Base-by-base conservation (phyloP, 768 basidiomycete genomes). In the Lentinus brumalis region DNA sequence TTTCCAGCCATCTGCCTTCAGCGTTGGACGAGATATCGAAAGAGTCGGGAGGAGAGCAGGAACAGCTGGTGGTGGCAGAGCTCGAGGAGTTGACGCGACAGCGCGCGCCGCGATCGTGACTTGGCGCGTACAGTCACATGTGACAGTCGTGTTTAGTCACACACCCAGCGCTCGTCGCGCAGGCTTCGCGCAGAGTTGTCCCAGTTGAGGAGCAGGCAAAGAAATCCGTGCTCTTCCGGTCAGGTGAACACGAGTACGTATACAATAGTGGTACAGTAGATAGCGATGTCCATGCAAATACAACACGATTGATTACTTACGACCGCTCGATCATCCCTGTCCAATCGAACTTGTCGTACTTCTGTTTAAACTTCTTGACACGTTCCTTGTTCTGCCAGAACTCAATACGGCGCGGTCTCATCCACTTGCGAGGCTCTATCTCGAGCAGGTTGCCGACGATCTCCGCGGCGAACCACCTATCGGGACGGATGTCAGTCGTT, bases 401-500 rank as follows among this genome's bases (percentile, higher is more conserved):
- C 67, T 96, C 94, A 49, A 94, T 76, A 63, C 83, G 81, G 66
- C 83, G 83, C 2, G 96, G 95, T 66, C 87, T 81, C 55, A 90
- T 77, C 96, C 96, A 99, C 66, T 81, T 81, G 57, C 93, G 78
- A 2, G 96, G 86, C 70, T 96, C 94, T 41, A 97, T 70, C 12
- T 94, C 94, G 51, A 99, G 77, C 57, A 97, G 71, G 67, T 93
- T 94, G 8, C 96, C 96, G 63, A 98, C 88, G 66, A 98, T 96
- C 74, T 99, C 96, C 16, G 85, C 88, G 0, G 94, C 96, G 72
- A 99, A 99, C 72, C 92, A 97, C 61, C 95, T 96, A 64, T 18
- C 55, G 29, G 47, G 9, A 31, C 29, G 32, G 14, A 18, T 12
- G 31, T 56, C n/a, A 63, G 55, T 31, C 42, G 16, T 8, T n/a